Conservation (phyloP, 768 basidiomycete genomes). For the Lentinula guzmanii region DNA sequence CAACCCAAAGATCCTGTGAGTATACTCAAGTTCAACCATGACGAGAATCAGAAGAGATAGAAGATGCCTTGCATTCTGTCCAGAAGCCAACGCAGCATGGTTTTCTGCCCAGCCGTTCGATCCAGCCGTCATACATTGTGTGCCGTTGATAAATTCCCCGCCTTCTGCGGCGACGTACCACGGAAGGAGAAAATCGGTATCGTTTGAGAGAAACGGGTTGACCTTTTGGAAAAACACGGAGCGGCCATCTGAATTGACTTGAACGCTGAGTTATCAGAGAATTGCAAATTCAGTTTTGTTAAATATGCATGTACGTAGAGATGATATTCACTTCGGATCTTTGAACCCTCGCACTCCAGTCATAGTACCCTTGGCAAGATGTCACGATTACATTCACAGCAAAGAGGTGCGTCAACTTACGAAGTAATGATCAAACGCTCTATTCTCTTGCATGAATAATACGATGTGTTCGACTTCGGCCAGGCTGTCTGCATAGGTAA, state of each 20-base stretch:
- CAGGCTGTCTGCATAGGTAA: slow-evolving; percentile 5
- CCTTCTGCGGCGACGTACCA: slow-evolving; percentile 3
- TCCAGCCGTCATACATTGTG: slow-evolving; percentile 5
- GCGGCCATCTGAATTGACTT: slow-evolving; percentile 4
- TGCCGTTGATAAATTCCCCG: slow-evolving; percentile 6
- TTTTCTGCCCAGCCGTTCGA: slow-evolving; percentile 5
- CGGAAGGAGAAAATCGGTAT: slow-evolving; percentile 6
- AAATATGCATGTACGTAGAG: no score
- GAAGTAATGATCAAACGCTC: slow-evolving; percentile 9
- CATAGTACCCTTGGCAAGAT: slow-evolving; percentile 2
- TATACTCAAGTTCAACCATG: neutral
- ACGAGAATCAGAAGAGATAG: neutral
- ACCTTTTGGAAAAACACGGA: slow-evolving; percentile 6
- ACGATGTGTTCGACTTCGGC: slow-evolving; percentile 7
- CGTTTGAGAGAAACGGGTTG: slow-evolving; percentile 2
- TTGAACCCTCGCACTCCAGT: slow-evolving; percentile 7
- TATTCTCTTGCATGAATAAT: slow-evolving; percentile 8
- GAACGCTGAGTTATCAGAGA: neutral
- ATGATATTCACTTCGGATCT: slow-evolving; percentile 3
- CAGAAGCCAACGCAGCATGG: slow-evolving; percentile 6
- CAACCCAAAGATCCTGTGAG: slow-evolving; percentile 4
- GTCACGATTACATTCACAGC: neutral
- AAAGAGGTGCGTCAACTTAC: neutral
- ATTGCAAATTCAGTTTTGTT: neutral
- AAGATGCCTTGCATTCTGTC: slow-evolving; percentile 2